These are phyloP conservation scores for Thalia dealbata DNA, from an alignment of 176 grass and related monocot genomes.

Conservation along the genomic window DNA sequence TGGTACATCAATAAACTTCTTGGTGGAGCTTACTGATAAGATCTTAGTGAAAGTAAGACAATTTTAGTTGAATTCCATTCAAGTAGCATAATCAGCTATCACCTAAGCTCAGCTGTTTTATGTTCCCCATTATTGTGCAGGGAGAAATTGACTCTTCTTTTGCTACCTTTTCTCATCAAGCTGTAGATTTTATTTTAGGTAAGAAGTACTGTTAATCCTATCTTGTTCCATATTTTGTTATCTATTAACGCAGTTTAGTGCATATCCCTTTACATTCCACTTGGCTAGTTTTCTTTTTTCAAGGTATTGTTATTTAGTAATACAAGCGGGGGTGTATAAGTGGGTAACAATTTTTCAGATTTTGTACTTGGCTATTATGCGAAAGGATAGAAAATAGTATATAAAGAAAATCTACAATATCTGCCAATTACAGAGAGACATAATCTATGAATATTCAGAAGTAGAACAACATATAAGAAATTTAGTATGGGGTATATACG, in stretches of 20 bases:
- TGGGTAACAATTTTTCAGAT: no score
- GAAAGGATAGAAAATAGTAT: no score
- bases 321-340: no score
- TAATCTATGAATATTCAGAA: no score
- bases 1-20: slow-evolving; percentile 64
- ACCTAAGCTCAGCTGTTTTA: slow-evolving; percentile 11
- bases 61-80: neutral
- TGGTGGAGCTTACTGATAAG: slow-evolving; percentile 60
- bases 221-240: neutral
- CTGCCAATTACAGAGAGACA: no score
- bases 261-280: neutral
- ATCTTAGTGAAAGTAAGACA: slow-evolving; percentile 49
- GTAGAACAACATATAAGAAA: no score
- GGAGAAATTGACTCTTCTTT: slow-evolving; percentile 40
- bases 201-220: slow-evolving; percentile 7
- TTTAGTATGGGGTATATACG: no score
- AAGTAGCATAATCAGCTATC: slow-evolving; percentile 1
- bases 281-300: no score
- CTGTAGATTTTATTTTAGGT: slow-evolving; percentile 81
- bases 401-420: no score
- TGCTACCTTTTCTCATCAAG: slow-evolving; percentile 81
- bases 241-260: neutral
- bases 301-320: no score
- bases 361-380: no score
- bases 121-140: slow-evolving; percentile 13